A percentile compares a stretch with the other conserved stretches of the same genome.
Evolutionary conservation across 495 filamentous ascomycete genomes (phyloP).

Genomic region (Jackrogersella multiformis): DNA sequence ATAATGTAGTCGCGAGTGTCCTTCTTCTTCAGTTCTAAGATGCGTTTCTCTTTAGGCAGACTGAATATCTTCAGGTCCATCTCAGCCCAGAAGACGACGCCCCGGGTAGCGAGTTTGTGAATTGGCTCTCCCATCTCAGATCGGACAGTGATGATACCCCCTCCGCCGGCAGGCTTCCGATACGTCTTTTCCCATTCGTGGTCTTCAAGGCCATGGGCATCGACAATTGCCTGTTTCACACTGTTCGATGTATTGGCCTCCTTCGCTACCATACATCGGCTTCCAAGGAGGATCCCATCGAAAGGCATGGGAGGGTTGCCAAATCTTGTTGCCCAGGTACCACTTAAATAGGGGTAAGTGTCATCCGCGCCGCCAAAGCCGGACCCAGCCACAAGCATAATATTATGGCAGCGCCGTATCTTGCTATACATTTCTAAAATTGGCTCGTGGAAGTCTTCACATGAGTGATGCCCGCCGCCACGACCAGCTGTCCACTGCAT

Average conservation of each 20-base stretch:
- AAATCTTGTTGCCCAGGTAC: conserved; percentile 73
- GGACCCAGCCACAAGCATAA: conserved; percentile 79
- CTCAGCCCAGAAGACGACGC: conserved; percentile 87
- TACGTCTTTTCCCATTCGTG: conserved; percentile 88
- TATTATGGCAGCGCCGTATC: conserved; percentile 73
- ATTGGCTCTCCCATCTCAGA: conserved; percentile 95
- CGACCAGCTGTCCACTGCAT: conserved; percentile 86
- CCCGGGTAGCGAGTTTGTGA: conserved; percentile 86
- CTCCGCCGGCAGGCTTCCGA: conserved; percentile 71
- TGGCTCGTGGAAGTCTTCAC: conserved; percentile 85
- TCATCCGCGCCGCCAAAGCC: conserved; percentile 82
- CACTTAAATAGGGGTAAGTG: conserved; percentile 82
- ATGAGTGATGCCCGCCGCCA: conserved; percentile 84
- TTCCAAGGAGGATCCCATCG: conserved; percentile 79
- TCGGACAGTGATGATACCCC: conserved; percentile 80
- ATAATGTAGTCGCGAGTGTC: conserved; percentile 78
- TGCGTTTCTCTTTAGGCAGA: conserved; percentile 81
- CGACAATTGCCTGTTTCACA: conserved; percentile 84
- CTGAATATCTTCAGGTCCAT: conserved; percentile 92
- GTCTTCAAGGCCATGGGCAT: conserved; percentile 81
- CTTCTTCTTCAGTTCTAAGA: conserved; percentile 82
- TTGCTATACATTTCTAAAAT: conserved; percentile 79
- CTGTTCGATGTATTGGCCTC: conserved; percentile 83
- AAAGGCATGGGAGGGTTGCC: conserved; percentile 84
- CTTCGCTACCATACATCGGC: conserved; percentile 82